These are phyloP conservation scores for Schizothecium vesticola DNA, from an alignment of 495 filamentous ascomycete species.

Conservation along the genomic window DNA sequence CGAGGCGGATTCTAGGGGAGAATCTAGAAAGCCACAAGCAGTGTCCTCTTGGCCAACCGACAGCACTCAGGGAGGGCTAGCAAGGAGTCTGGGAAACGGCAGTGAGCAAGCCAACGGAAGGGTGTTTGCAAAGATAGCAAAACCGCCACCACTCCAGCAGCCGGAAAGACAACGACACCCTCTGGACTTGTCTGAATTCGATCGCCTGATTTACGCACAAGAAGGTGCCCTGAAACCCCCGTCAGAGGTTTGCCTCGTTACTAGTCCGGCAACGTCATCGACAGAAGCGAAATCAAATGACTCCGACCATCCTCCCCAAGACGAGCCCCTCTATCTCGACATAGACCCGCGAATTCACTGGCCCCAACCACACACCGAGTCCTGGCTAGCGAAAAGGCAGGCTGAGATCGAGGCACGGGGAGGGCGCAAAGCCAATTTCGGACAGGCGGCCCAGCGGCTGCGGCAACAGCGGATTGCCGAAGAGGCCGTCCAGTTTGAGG, in stretches of 20 bases:
- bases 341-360: conserved; percentile 44
- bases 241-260: not conserved
- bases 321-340: conserved; percentile 21
- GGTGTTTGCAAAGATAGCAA: not conserved
- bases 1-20: not conserved
- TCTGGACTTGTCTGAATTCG: not conserved
- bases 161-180: not conserved
- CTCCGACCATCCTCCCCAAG: not conserved
- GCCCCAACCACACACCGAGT: conserved; percentile 30
- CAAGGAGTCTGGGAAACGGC: not conserved
- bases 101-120: not conserved
- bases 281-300: not conserved
- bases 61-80: not conserved
- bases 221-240: conserved; percentile 1
- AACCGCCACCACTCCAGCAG: not conserved
- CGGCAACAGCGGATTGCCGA: conserved; percentile 24
- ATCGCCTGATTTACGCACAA: conserved; percentile 8
- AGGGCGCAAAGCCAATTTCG: conserved; percentile 37
- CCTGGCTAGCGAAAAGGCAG: conserved; percentile 38
- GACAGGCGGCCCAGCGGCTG: conserved; percentile 33
- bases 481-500: conserved; percentile 15
- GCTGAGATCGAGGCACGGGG: conserved; percentile 39
- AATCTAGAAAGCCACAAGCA: not conserved
- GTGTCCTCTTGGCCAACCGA: not conserved
- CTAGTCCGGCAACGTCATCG: conserved; percentile 7